phyloP scores from a whole-genome alignment of 1,284 basidiomycete species.

The Cerrena zonata region DNA sequence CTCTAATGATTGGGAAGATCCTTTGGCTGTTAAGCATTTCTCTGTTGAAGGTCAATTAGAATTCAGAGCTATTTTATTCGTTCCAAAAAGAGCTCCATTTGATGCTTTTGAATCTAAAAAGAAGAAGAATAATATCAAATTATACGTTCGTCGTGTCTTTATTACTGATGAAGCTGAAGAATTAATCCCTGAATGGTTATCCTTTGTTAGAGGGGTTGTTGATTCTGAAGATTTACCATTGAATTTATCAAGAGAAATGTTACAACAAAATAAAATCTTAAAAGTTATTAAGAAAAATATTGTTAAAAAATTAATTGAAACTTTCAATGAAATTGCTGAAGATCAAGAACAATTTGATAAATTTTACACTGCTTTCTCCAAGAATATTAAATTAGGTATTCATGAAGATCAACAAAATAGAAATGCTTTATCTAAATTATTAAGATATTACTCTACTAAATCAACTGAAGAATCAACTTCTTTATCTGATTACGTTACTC shows the following conservation, averaged over 20 bases:
- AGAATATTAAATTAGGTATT: constrained; percentile 98
- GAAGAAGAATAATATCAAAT: constrained; percentile 99
- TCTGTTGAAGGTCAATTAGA: constrained; percentile 99
- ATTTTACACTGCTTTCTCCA: constrained; percentile 94
- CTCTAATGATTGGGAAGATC: constrained; percentile 99
- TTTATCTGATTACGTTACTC: constrained; percentile 99
- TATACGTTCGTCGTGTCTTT: constrained; percentile 99
- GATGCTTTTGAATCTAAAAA: constrained; percentile 99
- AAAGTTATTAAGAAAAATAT: constrained; percentile 99
- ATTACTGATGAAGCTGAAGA: constrained; percentile 99
- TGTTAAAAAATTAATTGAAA: constrained; percentile 96
- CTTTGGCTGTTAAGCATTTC: constrained; percentile 99
- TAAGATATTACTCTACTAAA: constrained; percentile 98
- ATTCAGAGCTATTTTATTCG: constrained; percentile 98
- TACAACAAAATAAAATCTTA: constrained; percentile 99
- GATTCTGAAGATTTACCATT: constrained; percentile 99
- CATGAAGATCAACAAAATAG: constrained; percentile 99
- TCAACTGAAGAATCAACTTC: constrained; percentile 87
- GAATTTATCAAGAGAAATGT: constrained; percentile 99
- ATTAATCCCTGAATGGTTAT: constrained; percentile 99
- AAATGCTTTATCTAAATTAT: constrained; percentile 97
- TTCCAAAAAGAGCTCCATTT: constrained; percentile 96
- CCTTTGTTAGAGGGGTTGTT: constrained; percentile 99
- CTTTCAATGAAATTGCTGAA: constrained; percentile 94
- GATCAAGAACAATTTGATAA: constrained; percentile 99